phyloP scores from a whole-genome alignment of 331 rosid species.

The Malus hybrid region DNA sequence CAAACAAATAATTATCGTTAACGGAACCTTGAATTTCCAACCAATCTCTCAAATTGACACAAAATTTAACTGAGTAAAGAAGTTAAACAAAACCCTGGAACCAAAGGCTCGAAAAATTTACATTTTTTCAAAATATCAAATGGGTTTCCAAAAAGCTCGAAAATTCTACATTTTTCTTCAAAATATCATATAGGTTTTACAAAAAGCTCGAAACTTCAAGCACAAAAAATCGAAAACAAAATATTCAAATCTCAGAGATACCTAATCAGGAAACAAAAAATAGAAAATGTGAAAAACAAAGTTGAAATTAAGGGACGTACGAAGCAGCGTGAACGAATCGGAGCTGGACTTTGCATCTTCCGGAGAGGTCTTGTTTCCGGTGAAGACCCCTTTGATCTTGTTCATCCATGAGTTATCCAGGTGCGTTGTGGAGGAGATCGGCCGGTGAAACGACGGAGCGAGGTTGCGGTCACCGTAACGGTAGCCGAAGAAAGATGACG shows the following conservation, averaged over 20 bases:
- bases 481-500: not conserved
- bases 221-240: no score
- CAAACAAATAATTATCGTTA: not conserved
- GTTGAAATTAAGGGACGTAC: constrained; percentile 19
- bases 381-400: constrained; percentile 70
- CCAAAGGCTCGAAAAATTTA: not conserved
- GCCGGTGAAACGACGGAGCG: constrained; percentile 30
- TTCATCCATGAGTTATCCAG: constrained; percentile 65
- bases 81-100: not conserved
- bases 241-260: not conserved
- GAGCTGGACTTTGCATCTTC: constrained; percentile 26
- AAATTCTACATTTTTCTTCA: not conserved
- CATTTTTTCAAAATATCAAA: not conserved
- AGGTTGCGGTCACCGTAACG: constrained; percentile 7
- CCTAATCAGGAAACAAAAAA: not conserved
- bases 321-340: constrained; percentile 53
- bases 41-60: not conserved
- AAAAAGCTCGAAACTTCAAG: not conserved
- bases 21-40: not conserved
- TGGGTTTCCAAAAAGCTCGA: not conserved
- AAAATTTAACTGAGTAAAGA: not conserved
- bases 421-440: constrained; percentile 50
- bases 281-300: not conserved
- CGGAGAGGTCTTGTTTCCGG: constrained; percentile 41
- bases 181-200: not conserved